phyloP scores from a whole-genome alignment of 2,329 filamentous ascomycete species.

The Ophiostoma himal-ulmi region DNA sequence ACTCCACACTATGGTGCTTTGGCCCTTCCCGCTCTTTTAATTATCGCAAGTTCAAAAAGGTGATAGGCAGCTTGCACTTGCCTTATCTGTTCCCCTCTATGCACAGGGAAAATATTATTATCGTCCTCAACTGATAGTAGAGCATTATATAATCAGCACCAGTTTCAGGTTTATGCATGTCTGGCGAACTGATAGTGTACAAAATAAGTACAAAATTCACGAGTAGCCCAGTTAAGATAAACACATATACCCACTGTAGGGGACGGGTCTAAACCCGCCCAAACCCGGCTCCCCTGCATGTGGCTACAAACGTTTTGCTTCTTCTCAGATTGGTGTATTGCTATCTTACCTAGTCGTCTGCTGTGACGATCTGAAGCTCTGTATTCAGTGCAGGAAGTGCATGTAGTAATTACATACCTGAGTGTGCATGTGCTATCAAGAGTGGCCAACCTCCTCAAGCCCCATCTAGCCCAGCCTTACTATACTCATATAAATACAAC shows the following conservation, averaged over 20 bases:
- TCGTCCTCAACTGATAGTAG: no score
- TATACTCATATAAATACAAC: no score
- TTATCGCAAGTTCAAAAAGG: neutral
- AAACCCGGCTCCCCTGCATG: neutral
- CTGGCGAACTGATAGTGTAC: no score
- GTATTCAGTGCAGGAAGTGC: no score
- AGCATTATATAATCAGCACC: neutral
- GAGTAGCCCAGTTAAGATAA: neutral
- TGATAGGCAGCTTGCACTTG: neutral
- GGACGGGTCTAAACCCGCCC: neutral
- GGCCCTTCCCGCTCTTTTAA: neutral
- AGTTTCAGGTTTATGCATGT: no score
- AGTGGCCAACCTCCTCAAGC: no score
- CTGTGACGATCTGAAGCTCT: neutral
- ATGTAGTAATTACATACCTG: no score
- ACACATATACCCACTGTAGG: neutral
- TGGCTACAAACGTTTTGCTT: neutral
- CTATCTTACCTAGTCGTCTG: neutral
- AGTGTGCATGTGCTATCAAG: no score
- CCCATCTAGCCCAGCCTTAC: no score
- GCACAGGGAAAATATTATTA: no score
- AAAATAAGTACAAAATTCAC: no score
- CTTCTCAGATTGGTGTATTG: neutral
- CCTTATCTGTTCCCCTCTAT: neutral
- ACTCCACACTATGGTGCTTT: neutral